A percentile compares a stretch with the other conserved stretches of the same genome.
These are phyloP conservation scores for Tolypocladium ophioglossoides DNA, from an alignment of 2,329 filamentous ascomycete genomes.

Conservation along the genomic window DNA sequence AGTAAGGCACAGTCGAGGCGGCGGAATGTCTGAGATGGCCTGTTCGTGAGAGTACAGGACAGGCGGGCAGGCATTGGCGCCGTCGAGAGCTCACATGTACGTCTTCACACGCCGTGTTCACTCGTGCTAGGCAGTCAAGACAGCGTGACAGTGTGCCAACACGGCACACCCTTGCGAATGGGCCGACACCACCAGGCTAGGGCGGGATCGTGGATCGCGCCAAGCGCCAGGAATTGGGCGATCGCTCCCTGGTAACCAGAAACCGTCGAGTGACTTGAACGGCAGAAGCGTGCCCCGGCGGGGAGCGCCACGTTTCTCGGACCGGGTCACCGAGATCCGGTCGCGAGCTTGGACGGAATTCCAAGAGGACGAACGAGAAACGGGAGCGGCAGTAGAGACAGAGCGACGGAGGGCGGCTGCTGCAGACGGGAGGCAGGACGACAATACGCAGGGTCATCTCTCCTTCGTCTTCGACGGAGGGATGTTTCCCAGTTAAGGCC, in stretches of 20 bases:
- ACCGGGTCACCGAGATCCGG: not conserved
- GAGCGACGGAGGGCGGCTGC: not conserved
- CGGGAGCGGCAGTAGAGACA: not conserved
- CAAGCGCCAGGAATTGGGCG: constrained; percentile 6
- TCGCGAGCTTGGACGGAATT: not conserved
- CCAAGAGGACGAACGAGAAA: not conserved
- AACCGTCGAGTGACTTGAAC: constrained; percentile 1
- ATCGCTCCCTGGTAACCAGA: constrained; percentile 3
- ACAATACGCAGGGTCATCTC: not conserved
- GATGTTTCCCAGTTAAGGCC: not conserved
- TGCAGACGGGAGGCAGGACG: not conserved
- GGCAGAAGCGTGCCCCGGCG: not conserved
- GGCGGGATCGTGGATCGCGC: constrained; percentile 6
- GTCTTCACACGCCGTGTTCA: not conserved
- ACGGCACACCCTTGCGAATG: not conserved
- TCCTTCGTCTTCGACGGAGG: not conserved
- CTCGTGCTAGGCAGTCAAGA: constrained; percentile 1
- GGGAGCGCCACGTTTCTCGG: constrained; percentile 4
- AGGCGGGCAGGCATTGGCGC: not conserved
- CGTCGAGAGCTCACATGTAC: not conserved
- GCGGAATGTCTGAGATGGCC: constrained; percentile 1
- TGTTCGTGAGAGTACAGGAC: not conserved
- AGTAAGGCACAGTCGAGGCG: not conserved
- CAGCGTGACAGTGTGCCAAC: not conserved
- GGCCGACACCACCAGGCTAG: constrained; percentile 2